Percentiles rank a stretch among this genome's conserved stretches.
phyloP scores from a whole-genome alignment of 352 stramenopile genomes.

The Phytophthora cryptogea region DNA sequence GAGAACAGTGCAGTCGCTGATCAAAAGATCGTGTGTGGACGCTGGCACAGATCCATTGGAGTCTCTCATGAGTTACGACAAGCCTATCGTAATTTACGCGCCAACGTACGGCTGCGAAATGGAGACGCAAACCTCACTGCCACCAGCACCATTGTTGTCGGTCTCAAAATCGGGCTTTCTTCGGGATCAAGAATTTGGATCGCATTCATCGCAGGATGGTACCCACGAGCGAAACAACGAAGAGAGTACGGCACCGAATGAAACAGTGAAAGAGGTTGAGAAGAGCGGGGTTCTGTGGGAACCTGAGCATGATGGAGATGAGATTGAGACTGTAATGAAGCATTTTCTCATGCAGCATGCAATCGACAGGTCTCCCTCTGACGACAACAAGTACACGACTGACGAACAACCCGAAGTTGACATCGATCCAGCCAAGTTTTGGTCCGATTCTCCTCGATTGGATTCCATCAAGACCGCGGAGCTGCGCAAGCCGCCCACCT shows the following conservation, averaged over 20 bases:
- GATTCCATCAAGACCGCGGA: conserved; percentile 51
- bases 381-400: conserved; percentile 13
- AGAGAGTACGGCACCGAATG: conserved; percentile 1
- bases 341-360: conserved; percentile 45
- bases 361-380: neutral
- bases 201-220: neutral
- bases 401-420: conserved; percentile 33
- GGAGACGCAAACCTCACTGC: conserved; percentile 56
- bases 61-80: conserved; percentile 39
- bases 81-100: conserved; percentile 2
- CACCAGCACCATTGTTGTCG: conserved; percentile 34
- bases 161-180: conserved; percentile 25
- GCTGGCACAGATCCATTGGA: conserved; percentile 62
- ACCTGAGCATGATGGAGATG: conserved; percentile 36
- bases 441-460: conserved; percentile 51
- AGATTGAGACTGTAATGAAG: conserved; percentile 67
- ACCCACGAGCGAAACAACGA: conserved; percentile 16
- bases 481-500: conserved; percentile 52
- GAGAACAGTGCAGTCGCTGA: conserved; percentile 33
- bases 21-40: conserved; percentile 43
- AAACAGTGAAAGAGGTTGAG: conserved; percentile 1
- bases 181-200: conserved; percentile 1
- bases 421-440: conserved; percentile 15
- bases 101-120: conserved; percentile 33
- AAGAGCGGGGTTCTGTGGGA: conserved; percentile 14